Evolutionary conservation across 768 basidiomycete genomes (phyloP).

Genomic region (Suillus bovinus): DNA sequence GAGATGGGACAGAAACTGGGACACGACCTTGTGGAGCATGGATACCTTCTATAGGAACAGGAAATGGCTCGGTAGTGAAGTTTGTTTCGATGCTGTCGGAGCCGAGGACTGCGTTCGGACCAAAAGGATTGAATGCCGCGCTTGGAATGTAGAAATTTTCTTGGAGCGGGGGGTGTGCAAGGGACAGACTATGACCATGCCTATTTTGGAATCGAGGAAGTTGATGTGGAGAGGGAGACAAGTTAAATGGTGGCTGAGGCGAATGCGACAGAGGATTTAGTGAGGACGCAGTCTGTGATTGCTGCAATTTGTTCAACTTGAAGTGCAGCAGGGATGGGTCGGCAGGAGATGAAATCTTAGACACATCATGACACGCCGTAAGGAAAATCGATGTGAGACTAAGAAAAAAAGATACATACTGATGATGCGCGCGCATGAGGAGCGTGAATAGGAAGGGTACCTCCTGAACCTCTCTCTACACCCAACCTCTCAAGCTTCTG

Average conservation of each 20-base stretch:
- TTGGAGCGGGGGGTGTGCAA: slow-evolving; percentile 51
- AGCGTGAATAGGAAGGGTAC: slow-evolving; percentile 60
- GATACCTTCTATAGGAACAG: slow-evolving; percentile 34
- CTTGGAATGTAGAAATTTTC: slow-evolving; percentile 37
- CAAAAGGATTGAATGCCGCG: slow-evolving; percentile 64
- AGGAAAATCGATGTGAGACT: slow-evolving; percentile 20
- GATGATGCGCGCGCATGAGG: slow-evolving; percentile 85
- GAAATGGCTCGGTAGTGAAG: slow-evolving; percentile 21
- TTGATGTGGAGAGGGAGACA: slow-evolving; percentile 52
- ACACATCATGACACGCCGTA: slow-evolving; percentile 8
- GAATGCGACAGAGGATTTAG: slow-evolving; percentile 60
- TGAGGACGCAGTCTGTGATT: slow-evolving; percentile 56
- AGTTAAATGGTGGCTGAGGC: slow-evolving; percentile 58
- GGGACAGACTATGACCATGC: slow-evolving; percentile 75
- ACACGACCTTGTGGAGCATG: slow-evolving; percentile 59
- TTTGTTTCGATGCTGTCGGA: slow-evolving; percentile 45
- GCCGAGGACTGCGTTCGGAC: slow-evolving; percentile 52
- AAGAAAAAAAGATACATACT: slow-evolving; percentile 51
- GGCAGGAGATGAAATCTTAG: slow-evolving; percentile 86
- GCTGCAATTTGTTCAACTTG: slow-evolving; percentile 83
- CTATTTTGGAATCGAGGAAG: slow-evolving; percentile 47
- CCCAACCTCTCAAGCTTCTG: slow-evolving; percentile 81
- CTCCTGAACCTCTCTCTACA: slow-evolving; percentile 61
- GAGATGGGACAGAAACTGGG: slow-evolving; percentile 44
- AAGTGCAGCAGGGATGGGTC: slow-evolving; percentile 81